phyloP scores from a whole-genome alignment of 306 rosid genomes.

The Boehmeria nivea region DNA sequence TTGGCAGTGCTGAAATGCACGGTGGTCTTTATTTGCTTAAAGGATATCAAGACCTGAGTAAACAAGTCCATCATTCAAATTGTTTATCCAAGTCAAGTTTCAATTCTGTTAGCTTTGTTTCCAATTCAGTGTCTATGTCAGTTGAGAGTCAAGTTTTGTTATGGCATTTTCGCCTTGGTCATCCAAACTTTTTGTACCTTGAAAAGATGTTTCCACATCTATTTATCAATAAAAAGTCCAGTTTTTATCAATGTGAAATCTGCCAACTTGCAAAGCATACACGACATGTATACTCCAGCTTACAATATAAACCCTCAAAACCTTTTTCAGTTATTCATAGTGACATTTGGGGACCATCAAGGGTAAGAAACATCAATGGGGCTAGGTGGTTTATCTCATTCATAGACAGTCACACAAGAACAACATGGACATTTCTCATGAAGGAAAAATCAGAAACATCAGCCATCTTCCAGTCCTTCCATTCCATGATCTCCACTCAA shows the following conservation, averaged over 20 bases:
- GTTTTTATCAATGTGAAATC: not conserved
- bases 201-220: not conserved
- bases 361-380: not conserved
- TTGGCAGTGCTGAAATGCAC: constrained; percentile 6
- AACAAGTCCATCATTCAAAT: not conserved
- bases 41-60: not conserved
- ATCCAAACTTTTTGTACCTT: constrained; percentile 1
- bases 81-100: not conserved
- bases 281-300: not conserved
- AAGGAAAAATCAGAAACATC: not conserved
- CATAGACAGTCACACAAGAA: not conserved
- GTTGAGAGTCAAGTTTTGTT: not conserved
- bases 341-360: not conserved
- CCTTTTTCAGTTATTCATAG: constrained; percentile 2
- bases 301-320: not conserved
- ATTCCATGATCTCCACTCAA: not conserved
- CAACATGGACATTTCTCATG: not conserved
- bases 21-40: not conserved
- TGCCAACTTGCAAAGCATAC: constrained; percentile 10
- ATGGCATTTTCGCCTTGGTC: constrained; percentile 2
- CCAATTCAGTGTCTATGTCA: too few relatives aligned
- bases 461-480: not conserved
- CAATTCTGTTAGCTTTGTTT: not conserved
- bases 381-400: not conserved
- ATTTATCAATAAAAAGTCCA: constrained; percentile 1